Conservation (phyloP, 768 basidiomycete genomes). For the Mycena sanguinolenta region DNA sequence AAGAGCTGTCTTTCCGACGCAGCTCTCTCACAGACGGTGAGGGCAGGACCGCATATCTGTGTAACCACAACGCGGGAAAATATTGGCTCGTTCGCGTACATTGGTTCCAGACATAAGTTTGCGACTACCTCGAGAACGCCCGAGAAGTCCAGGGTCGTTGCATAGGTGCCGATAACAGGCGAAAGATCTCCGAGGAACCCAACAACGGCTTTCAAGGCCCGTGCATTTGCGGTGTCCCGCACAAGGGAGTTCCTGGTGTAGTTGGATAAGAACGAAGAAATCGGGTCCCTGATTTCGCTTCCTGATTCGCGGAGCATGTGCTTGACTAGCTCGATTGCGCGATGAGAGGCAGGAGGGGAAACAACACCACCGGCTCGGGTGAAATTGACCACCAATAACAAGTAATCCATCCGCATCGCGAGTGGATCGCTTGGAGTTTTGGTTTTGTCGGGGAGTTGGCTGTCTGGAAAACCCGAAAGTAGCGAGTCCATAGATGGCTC, state of each 20-base stretch:
- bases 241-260: constrained; percentile 65
- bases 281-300: constrained; percentile 49
- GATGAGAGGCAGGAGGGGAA: constrained; percentile 53
- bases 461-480: constrained; percentile 48
- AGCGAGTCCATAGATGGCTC: constrained; percentile 43
- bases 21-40: constrained; percentile 62
- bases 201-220: constrained; percentile 62
- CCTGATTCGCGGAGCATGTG: constrained; percentile 67
- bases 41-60: constrained; percentile 59
- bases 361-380: constrained; percentile 65
- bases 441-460: constrained; percentile 55
- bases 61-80: constrained; percentile 64
- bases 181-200: constrained; percentile 67
- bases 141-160: constrained; percentile 67
- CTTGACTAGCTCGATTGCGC: constrained; percentile 69
- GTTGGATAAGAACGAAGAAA: constrained; percentile 67
- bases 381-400: constrained; percentile 66
- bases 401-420: constrained; percentile 75
- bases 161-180: constrained; percentile 67
- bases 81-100: constrained; percentile 63
- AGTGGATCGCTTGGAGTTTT: constrained; percentile 66
- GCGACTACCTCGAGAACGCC: constrained; percentile 67
- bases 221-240: constrained; percentile 55
- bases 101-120: constrained; percentile 57
- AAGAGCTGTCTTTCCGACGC: constrained; percentile 57